Percentiles rank a stretch among this genome's conserved stretches.
Evolutionary conservation across 805 yeast species (phyloP).

Genomic region (Schizosaccharomyces lindneri): DNA sequence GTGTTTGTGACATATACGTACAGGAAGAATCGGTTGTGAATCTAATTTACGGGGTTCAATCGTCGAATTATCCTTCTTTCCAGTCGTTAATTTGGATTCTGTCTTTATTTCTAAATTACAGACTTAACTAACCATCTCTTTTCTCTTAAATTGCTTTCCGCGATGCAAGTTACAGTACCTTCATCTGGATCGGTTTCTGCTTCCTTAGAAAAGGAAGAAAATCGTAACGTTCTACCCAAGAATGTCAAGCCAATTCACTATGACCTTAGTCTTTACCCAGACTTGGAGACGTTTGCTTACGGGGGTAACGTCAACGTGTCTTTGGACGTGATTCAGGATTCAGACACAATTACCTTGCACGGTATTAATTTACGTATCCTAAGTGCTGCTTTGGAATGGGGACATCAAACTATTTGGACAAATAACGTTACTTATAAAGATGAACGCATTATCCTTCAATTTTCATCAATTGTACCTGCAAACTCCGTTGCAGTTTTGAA

Average conservation of each 20-base stretch:
- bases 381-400: background rate
- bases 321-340: slow-evolving; percentile 20
- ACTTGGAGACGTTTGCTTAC: slow-evolving; percentile 22
- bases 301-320: slow-evolving; percentile 25
- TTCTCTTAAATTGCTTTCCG: background rate
- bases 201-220: background rate
- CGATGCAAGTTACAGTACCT: background rate
- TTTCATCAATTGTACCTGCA: slow-evolving; percentile 18
- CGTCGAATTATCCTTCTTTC: too few species aligned
- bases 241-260: slow-evolving; percentile 54
- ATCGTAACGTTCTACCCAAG: slow-evolving; percentile 28
- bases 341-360: slow-evolving; percentile 30
- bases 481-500: slow-evolving; percentile 23
- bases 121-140: background rate
- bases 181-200: background rate
- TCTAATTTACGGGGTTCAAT: too few species aligned
- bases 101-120: too few species aligned
- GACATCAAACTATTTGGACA: slow-evolving; percentile 4
- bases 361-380: slow-evolving; percentile 32
- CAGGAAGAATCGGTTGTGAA: too few species aligned
- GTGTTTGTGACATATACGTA: too few species aligned
- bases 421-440: slow-evolving; percentile 17
- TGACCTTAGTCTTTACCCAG: slow-evolving; percentile 40
- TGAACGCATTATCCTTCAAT: slow-evolving; percentile 39
- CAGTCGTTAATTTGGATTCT: too few species aligned